Evolutionary conservation across 2,329 filamentous ascomycete genomes (phyloP), one percentile per base, ranked within the genome.

Genomic region (Penicillium digitatum): DNA sequence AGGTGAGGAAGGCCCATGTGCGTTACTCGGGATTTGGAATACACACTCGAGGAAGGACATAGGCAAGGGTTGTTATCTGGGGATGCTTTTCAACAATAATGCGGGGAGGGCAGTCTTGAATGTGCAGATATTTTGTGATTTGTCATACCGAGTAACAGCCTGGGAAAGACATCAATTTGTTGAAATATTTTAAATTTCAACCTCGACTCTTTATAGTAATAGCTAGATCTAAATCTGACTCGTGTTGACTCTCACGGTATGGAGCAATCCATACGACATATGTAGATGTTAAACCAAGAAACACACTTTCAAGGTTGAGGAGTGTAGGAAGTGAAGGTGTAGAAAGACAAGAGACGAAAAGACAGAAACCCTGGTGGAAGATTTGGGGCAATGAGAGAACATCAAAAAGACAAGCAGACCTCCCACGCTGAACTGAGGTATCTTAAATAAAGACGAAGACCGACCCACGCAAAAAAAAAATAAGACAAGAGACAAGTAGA

Each of bases 361-460:
- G 50, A 45, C 39, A 57, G 47, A 34, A 51, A 22, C 29, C 37
- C 38, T 12, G 27, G 18, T 52, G 42, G 50, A 52, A 27, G 26
- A 46, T 12, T 18, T 52, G 32, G 22, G 32, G 26, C 20, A 53
- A 53, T 3, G 49, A 52, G 35, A 40, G 46, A 20, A 48, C 24
- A 48, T 35, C 20, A 35, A 48, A 53, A 49, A 18, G 51, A 53
- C 44, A 42, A 32, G 34, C 12, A 55, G 43, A 52, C 53, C 53
- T 55, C 53, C 53, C 53, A 55, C 48, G 48, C 48, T 55, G 52
- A 51, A 53, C n/a, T 48, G 52, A 61, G 55, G 57, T 63, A 61
- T 62, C 60, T 60, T 55, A 45, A 47, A 39, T 46, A 51, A 56
- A 45, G 48, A 48, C 48, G 40, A 52, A 50, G 31, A 55, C 47